Base-by-base conservation (phyloP, 2,329 filamentous ascomycete species). In the Karstenula rhodostoma region DNA sequence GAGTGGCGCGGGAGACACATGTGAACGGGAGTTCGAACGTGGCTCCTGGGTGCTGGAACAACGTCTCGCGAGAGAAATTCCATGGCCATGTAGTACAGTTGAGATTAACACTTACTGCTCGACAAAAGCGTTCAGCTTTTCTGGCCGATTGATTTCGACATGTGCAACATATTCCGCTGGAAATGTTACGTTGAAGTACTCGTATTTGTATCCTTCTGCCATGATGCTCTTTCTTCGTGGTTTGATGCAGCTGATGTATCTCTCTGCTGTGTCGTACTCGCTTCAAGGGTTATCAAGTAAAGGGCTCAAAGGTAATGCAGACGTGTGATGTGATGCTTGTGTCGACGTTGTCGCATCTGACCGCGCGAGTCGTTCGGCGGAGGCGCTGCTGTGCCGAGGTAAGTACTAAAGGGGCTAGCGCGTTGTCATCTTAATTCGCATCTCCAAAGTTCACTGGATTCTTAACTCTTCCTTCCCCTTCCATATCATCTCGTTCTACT, bases 61-160 rank as follows among this genome's bases (percentile, higher is more conserved):
- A 10, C 5, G 4, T 19, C 4, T 13, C 15, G 9, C 23, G 5
- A 19, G 29, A n/a, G 10, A 51, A 23, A 6, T 40, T 15, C 17
- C 13, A 25, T 8, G 47, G 23, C 5, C n/a, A 19, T 33, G 9
- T 22, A 22, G n/a, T 22, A 17, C 22, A 54, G 48, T 13, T 49
- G 23, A 57, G 44, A 46, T 17, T 15, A 4, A 2, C 29, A 79
- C 81, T 68, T 77, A 87, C 85, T 79, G 81, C 76, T 92, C 88
- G 67, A 88, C 85, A 78, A 97, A 97, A 65, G 94, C 89, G 78
- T 98, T 98, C 77, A 97, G 82, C 82, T 96, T 97, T 67, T 87
- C 79, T 1, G 94, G 88, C 1, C 94, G 87, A 82, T 96, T 94
- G 80, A 96, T 96, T 80, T 97, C 90, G 60, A 98, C 90, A 76